These are phyloP conservation scores for Pestalotiopsis sp. DNA, from an alignment of 2,329 filamentous ascomycete genomes.

Conservation along the genomic window DNA sequence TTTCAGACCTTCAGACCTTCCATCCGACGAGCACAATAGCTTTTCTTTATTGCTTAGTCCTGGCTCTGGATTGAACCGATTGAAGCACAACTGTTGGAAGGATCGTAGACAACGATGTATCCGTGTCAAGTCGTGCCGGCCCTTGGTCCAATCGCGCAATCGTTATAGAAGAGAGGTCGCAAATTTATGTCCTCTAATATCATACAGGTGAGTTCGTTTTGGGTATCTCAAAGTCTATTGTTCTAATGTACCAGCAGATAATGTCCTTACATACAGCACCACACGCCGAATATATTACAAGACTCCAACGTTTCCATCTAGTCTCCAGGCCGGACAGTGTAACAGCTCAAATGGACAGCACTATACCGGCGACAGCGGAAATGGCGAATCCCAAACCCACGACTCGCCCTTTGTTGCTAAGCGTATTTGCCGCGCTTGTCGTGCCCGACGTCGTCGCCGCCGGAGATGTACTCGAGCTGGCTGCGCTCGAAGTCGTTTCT, in stretches of 20 bases:
- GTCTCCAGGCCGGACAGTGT: neutral
- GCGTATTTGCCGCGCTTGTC: neutral
- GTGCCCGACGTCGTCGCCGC: neutral
- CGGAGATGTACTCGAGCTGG: neutral
- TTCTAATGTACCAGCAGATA: no score
- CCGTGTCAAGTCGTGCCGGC: no score
- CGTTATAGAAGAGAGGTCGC: no score
- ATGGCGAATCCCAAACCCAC: neutral
- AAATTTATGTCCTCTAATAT: no score
- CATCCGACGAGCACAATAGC: neutral
- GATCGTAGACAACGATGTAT: no score
- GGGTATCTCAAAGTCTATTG: no score
- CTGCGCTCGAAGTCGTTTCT: neutral
- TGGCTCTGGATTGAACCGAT: no score
- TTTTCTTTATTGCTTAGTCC: neutral
- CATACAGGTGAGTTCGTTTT: no score
- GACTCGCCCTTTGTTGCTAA: neutral
- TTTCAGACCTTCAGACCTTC: neutral
- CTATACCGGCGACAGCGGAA: neutral
- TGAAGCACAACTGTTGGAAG: no score
- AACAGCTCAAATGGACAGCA: neutral
- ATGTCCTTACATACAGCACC: no score
- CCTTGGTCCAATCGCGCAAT: no score
- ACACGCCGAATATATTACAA: no score
- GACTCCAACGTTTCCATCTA: neutral